phyloP scores from a whole-genome alignment of 139 green algal genomes.

The Chlorella vulgaris region DNA sequence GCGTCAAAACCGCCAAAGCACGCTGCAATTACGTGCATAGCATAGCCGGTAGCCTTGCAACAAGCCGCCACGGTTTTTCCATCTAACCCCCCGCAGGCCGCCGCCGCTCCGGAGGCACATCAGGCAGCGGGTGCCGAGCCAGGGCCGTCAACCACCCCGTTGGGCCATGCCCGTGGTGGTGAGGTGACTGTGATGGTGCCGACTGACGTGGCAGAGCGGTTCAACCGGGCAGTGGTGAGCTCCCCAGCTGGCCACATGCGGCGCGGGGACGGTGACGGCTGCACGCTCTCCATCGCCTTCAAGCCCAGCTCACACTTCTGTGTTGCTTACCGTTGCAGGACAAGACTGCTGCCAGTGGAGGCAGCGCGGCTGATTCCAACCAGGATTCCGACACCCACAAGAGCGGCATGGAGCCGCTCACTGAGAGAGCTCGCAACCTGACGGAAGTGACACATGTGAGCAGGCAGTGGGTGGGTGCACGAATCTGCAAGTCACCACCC shows the following conservation, averaged over 20 bases:
- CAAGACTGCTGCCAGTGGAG: slow-evolving; percentile 1
- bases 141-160: neutral
- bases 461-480: too few species aligned
- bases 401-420: slow-evolving; percentile 29
- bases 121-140: neutral
- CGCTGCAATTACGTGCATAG: too few species aligned
- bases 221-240: slow-evolving; percentile 25
- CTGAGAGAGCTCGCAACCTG: slow-evolving; percentile 32
- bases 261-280: too few species aligned
- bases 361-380: slow-evolving; percentile 20
- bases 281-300: too few species aligned
- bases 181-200: slow-evolving; percentile 31
- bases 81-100: neutral
- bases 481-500: neutral
- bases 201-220: slow-evolving; percentile 38
- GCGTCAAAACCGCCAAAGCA: too few species aligned
- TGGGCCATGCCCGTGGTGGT: slow-evolving; percentile 1
- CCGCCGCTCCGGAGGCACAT: neutral
- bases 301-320: neutral
- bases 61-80: too few species aligned
- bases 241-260: neutral
- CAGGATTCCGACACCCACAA: slow-evolving; percentile 41
- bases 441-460: slow-evolving; percentile 26
- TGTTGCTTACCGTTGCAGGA: too few species aligned
- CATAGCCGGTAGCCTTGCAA: too few species aligned